Base-by-base conservation (phyloP, 768 basidiomycete species). In the Trametes villosa region DNA sequence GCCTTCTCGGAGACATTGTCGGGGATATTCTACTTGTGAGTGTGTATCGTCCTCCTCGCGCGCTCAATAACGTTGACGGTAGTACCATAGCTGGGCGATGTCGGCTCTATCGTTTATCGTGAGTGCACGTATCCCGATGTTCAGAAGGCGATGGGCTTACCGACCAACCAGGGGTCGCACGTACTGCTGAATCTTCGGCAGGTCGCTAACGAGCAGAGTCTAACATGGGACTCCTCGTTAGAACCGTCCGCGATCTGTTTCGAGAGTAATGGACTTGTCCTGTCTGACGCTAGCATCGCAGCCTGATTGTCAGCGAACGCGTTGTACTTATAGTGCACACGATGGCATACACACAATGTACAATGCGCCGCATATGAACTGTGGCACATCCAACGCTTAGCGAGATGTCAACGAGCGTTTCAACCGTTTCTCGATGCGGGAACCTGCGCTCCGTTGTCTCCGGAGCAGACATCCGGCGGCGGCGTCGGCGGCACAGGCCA, bases 11-110 rank as follows among this genome's bases (percentile, higher is more conserved):
- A 53, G 12, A 41, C 48, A 15, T 30, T 60, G 9, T 48, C 59
- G 1, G 57, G 64, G 4, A 54, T 57, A n/a, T 59, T 57, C 15
- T 66, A 61, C 20, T 59, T 55, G 64, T 64, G 42, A 42, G 67
- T 51, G 0, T 11, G 33, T 5, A n/a, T 15, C 9, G 20, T 34
- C 8, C 3, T 17, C 12, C 17, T 7, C 9, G 12, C 5, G 27
- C 1, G 18, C 8, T n/a, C n/a, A n/a, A n/a, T 3, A 5, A 18
- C 1, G 41, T 52, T 30, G 33, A 24, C 1, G 3, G 6, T 3
- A n/a, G 2, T 6, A 15, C 15, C 18, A 24, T 24, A 63, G 56
- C 46, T 63, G 62, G 56, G 51, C 57, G 36, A 15, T 63, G 3
- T 50, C 56, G 9, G 30, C 49, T 17, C 20, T 63, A 17, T 63